Conservation (phyloP, 768 basidiomycete species). For the Pholiota molesta region DNA sequence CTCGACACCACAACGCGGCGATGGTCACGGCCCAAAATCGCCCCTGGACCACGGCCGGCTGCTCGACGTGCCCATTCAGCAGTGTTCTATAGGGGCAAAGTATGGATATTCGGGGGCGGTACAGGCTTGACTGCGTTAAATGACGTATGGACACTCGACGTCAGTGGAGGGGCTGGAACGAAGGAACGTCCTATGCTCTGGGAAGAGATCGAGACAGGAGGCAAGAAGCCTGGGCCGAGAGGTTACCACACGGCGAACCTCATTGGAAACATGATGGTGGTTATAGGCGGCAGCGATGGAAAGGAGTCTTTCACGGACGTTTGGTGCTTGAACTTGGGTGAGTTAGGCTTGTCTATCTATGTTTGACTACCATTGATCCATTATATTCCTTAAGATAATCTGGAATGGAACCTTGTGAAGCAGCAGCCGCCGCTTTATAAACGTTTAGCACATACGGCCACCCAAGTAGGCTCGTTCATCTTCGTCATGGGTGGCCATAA, state of each 20-base stretch:
- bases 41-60: conserved; percentile 45
- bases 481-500: conserved; percentile 92
- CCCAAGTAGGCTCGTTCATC: conserved; percentile 90
- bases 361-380: neutral
- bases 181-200: conserved; percentile 32
- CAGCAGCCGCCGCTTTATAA: conserved; percentile 45
- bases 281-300: conserved; percentile 92
- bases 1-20: conserved; percentile 76
- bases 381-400: conserved; percentile 35
- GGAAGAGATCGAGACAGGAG: conserved; percentile 55
- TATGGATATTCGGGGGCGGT: conserved; percentile 94
- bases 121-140: conserved; percentile 89
- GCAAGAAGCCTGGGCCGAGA: conserved; percentile 61
- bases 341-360: conserved; percentile 25
- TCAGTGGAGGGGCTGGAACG: conserved; percentile 28
- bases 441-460: conserved; percentile 83
- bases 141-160: conserved; percentile 88
- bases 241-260: conserved; percentile 94
- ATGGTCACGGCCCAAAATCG: conserved; percentile 58
- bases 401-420: conserved; percentile 50
- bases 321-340: conserved; percentile 86
- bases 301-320: conserved; percentile 87
- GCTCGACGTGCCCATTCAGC: conserved; percentile 89
- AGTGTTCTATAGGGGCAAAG: conserved; percentile 66
- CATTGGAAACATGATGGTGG: conserved; percentile 81